Evolutionary conservation across 306 rosid species (phyloP), one percentile per base, ranked within the genome.

Genomic region (Benincasa hispida): DNA sequence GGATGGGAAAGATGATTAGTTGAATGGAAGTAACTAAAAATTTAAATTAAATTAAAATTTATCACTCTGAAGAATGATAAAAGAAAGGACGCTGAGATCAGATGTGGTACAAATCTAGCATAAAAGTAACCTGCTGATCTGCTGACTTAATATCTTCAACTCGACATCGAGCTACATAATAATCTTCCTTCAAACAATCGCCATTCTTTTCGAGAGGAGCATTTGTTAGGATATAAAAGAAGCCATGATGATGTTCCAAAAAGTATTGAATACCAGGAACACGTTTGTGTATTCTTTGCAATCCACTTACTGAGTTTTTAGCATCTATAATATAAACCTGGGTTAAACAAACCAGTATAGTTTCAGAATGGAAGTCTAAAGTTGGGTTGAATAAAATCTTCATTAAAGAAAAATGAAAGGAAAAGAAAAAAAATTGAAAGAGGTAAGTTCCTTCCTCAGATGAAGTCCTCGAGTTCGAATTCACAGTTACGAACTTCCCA

Each of bases 401-500:
- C 22, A 2, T 14, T 1, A 24, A 28, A 72, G 77, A 11, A 50
- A 73, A 73, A 18, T 8, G 27, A 41, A 12, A 41, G 68, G 39
- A 32, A 24, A 6, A 62, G 41, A 18, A 78, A 78, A 87, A 56
- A 86, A 53, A 25, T 41, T 68, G 19, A 82, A 69, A 58, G 14
- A 68, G 72, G 55, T 78, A 86, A 87, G 81, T 86, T 85, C 97
- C 88, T 93, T 93, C 98, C 98, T 94, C 96, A 37, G 96, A 94
- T 83, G 98, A 94, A 86, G 96, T 91, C 90, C 98, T 91, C 84
- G 98, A 94, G 85, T 94, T 94, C 83, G 96, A 90, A 89, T 94
- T 91, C 83, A 92, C 93, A 79, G 98, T 94, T n/a, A 94, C 82
- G 82, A 94, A 92, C 91, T 94, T 90, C 82, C 98, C 96, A 77